Evolutionary conservation across 2,329 filamentous ascomycete species (phyloP), one percentile per base, ranked within the genome.

Genomic region (Leptographium lundbergii): DNA sequence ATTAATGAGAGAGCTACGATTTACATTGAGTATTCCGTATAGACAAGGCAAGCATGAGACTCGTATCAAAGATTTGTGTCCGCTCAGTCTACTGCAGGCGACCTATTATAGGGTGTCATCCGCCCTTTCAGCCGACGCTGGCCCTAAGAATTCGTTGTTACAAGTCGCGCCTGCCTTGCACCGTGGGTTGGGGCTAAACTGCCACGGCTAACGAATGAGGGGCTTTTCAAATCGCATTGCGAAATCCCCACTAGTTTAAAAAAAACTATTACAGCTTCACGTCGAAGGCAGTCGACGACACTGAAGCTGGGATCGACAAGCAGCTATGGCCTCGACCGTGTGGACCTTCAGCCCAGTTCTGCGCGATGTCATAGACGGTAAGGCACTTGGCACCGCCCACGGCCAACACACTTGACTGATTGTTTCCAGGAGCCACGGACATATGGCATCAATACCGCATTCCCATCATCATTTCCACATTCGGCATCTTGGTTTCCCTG

Each of bases 361-460:
- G 4, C 54, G 57, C 19, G 22, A 24, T 2, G 36, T 50, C 14
- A 14, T 51, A 45, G 50, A 57, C 13, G 32, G 29, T 42, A 45
- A n/a, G 57, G 50, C 5, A 25, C 10, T 14, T 36, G 56, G 32
- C 6, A 7, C 1, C 13, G 14, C 39, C 9, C 27, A 34, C 11
- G 24, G 22, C 7, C 14, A 22, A 42, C 36, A 6, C 54, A 25
- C 11, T 42, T 24, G 27, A 24, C 58, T 47, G 14, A 52, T 52
- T 14, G 22, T 25, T 17, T 2, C 1, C 59, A 69, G 67, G 53
- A 9, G 59, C 58, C 51, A 59, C 77, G 13, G 73, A 75, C 54
- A 60, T 71, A 11, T 80, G 77, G 77, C 77, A 80, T 63, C 62
- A 67, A 56, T 70, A 78, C 61, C 74, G 77, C 25, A 74, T 75